Conservation (phyloP, 345 rosid genomes). For the Eucalyptus caleyi region DNA sequence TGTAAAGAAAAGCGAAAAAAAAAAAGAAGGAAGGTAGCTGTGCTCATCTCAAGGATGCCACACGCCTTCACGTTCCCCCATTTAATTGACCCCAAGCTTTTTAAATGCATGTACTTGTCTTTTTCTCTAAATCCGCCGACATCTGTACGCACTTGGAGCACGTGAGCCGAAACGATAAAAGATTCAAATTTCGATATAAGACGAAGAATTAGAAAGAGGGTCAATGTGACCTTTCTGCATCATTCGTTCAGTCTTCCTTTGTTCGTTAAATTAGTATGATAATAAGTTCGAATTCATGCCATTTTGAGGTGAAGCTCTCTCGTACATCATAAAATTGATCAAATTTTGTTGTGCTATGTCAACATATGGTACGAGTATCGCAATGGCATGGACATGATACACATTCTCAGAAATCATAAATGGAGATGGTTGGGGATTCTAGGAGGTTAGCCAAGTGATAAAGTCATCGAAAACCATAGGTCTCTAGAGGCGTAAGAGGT, state of each 20-base stretch:
- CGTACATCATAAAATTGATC: background rate
- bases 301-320: background rate
- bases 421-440: background rate
- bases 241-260: background rate
- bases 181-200: background rate
- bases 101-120: background rate
- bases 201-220: background rate
- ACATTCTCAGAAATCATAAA: background rate
- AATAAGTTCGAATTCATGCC: background rate
- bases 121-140: background rate
- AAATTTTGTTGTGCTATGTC: background rate
- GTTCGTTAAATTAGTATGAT: background rate
- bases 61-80: background rate
- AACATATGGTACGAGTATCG: too few relatives aligned
- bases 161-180: background rate
- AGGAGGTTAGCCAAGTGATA: background rate
- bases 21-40: background rate
- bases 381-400: background rate
- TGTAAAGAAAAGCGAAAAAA: too few relatives aligned
- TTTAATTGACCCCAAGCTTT: background rate
- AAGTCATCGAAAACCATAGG: background rate
- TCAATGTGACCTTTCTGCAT: background rate
- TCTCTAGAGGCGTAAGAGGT: background rate
- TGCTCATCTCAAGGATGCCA: background rate
- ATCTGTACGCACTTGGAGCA: background rate